These are phyloP conservation scores for Serendipita vermifera DNA, from an alignment of 768 basidiomycete species.

Conservation along the genomic window DNA sequence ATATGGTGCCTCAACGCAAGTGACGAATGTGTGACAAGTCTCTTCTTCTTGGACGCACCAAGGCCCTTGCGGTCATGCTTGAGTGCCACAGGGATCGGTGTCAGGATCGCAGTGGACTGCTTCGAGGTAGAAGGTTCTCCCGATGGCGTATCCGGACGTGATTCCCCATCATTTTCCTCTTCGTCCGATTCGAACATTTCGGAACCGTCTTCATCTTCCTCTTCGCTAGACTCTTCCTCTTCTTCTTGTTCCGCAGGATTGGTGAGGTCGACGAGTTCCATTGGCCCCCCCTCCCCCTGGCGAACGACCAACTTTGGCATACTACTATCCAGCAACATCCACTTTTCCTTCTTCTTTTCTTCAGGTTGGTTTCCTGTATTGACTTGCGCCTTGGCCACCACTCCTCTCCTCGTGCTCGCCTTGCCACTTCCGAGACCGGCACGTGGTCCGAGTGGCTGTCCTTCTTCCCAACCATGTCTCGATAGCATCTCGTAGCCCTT, in stretches of 20 bases:
- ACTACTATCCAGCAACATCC: background rate
- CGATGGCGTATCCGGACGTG: background rate
- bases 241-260: background rate
- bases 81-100: background rate
- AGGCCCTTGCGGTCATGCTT: background rate
- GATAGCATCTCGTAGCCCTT: conserved; percentile 4
- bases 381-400: no score
- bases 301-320: conserved; percentile 3
- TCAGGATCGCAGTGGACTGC: no score
- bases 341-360: background rate
- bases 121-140: background rate
- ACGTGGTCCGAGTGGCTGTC: conserved; percentile 8
- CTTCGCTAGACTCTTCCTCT: no score
- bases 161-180: background rate
- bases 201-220: background rate
- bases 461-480: conserved; percentile 5
- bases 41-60: background rate
- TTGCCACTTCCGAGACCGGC: no score
- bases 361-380: no score
- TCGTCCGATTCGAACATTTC: background rate
- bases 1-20: conserved; percentile 3
- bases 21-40: conserved; percentile 4
- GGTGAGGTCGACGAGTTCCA: background rate
- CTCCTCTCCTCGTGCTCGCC: no score
- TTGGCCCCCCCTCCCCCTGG: background rate